Base-by-base conservation (phyloP, 2,329 filamentous ascomycete genomes). In the Ascochyta pisi region DNA sequence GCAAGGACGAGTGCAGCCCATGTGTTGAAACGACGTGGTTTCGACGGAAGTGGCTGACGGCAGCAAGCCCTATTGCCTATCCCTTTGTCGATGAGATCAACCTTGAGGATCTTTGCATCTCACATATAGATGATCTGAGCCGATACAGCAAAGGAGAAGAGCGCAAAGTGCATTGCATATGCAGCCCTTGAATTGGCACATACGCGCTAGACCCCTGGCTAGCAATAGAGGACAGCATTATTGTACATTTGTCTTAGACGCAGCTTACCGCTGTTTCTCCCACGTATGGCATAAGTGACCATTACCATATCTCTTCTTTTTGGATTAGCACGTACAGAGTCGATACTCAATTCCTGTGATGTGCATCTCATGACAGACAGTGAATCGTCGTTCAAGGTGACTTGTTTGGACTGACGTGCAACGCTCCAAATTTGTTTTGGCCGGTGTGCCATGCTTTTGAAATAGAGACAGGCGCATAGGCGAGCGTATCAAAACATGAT, bases 131-230 rank as follows among this genome's bases (percentile, higher is more conserved):
- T 22, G 26, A 19, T 34, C 47, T 16, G 10, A 5, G 16, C 41
- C 16, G 26, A 4, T 39, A n/a, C 9, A 40, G 38, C 12, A 34
- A 54, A 61, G 65, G 62, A 69, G 65, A 66, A 66, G 52, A 60
- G 66, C 67, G 67, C 67, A 64, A 45, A 39, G 54, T 63, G 54
- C 59, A 61, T 57, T 46, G 33, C 23, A 24, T 40, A 34, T 61
- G 50, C 35, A 12, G 41, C 19, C 42, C 42, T 43, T 42, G 34
- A 22, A 31, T 33, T 43, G 12, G 31, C 16, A 51, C 10, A 16
- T 34, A 48, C 43, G 45, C 35, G 43, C 38, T 15, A 29, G 16
- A 34, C 15, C n/a, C 19, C 19, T 48, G 19, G 49, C 48, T 47
- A 37, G 49, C 45, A 60, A 50, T 40, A 24, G 44, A 29, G 34